Conservation (phyloP, 192 early-diverging fungal species). For the Mycoemilia scoparia region DNA sequence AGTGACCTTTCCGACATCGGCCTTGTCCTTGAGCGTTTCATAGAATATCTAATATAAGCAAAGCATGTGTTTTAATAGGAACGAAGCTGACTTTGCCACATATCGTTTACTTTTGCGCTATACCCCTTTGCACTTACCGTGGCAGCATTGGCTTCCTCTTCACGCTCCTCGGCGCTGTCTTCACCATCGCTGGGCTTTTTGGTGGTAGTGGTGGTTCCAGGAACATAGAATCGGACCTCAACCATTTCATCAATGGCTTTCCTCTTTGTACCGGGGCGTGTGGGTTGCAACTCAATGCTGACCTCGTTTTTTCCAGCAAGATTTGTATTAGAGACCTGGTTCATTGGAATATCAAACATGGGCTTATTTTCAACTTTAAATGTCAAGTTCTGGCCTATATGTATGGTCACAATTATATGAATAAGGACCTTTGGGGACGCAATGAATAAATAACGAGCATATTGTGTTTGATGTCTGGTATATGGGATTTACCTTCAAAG, state of each 20-base stretch:
- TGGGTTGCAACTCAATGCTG: slow-evolving; percentile 66
- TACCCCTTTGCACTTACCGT: too few species aligned
- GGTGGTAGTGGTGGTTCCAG: slow-evolving; percentile 46
- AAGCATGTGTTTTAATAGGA: background rate
- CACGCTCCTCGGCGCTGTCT: slow-evolving; percentile 33
- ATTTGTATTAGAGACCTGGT: slow-evolving; percentile 70
- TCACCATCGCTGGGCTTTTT: slow-evolving; percentile 17
- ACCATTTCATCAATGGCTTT: slow-evolving; percentile 60
- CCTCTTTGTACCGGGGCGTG: slow-evolving; percentile 35
- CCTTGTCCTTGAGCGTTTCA: slow-evolving; percentile 79
- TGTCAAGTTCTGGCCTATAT: slow-evolving; percentile 44
- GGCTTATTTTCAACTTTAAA: slow-evolving; percentile 69
- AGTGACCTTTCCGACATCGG: slow-evolving; percentile 68
- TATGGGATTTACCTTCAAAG: slow-evolving; percentile 62
- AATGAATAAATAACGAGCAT: background rate
- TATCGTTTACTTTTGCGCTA: too few species aligned
- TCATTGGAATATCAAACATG: slow-evolving; percentile 82
- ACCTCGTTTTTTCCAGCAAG: slow-evolving; percentile 82
- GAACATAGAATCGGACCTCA: slow-evolving; percentile 85
- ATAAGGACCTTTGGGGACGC: background rate
- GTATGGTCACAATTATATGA: too few species aligned
- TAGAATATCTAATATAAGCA: slow-evolving; percentile 48
- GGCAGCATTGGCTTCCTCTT: slow-evolving; percentile 41
- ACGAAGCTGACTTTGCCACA: slow-evolving; percentile 1
- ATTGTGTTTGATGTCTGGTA: slow-evolving; percentile 1